Base-by-base conservation (phyloP, 169 alveolate genomes). In the Cryptosporidium bovis region DNA sequence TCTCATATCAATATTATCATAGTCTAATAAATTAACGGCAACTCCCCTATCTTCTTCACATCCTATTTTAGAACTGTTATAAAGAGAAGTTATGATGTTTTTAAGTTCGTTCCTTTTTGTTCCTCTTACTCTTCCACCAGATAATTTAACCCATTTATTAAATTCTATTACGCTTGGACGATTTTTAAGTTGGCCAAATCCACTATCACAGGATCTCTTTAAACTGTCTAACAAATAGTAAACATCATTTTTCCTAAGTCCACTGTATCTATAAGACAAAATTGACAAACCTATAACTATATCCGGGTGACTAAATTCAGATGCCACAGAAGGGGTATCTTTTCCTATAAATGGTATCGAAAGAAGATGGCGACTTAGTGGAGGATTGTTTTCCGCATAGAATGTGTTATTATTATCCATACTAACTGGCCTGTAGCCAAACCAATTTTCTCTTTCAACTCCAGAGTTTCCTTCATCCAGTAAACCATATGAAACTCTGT, bases 291-390 rank as follows among this genome's bases (percentile, higher is more conserved):
- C 96, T 51, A 96, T 95, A 18, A 95, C 95, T 10, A 96, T 95
- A 83, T 96, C 98, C 0, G 97, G 97, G 66, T 96, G 97, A 13
- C 98, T 93, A 92, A 94, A 96, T 77, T 96, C 98, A 18, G 98
- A 95, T 84, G 95, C 94, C 18, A 65, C 83, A 44, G 96, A 93
- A 2, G 98, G 98, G 29, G 97, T 92, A 90, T 96, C 98, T 69
- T 95, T 96, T 8, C 98, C 98, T 40, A 96, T 94, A 71, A 95
- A 96, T 18, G 98, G 98, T 33, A 96, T 96, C 1, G 98, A 96
- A 62, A 96, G 90, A 90, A 94, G 91, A 64, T 92, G 93, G 53
- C 98, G 93, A 29, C 71, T 71, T 40, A 53, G 6, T n/a, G 84
- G 84, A 58, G 84, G 29, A n/a, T 34, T 71, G n/a, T 56, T 29